Evolutionary conservation across 2,329 filamentous ascomycete species (phyloP), one percentile per base, ranked within the genome.

Genomic region (Colletotrichum cuscutae): DNA sequence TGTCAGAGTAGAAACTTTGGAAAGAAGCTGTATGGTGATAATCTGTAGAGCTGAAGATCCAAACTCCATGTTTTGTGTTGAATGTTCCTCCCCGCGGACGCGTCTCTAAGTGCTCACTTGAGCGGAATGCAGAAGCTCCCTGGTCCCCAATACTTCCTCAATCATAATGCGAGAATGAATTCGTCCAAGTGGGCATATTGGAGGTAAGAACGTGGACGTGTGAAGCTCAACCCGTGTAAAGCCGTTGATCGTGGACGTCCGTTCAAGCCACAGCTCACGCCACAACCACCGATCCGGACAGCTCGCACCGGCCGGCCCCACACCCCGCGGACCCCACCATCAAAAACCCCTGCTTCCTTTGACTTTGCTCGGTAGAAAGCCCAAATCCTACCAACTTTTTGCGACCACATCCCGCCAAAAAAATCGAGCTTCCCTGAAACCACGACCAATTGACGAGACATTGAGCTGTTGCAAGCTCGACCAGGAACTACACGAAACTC

Each of bases 321-420:
- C 70, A 72, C 70, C 70, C 70, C 70, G 70, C 70, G 66, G 70
- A 65, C 70, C 70, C 70, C 70, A 72, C 65, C 56, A 65, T 61
- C 32, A 42, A 56, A 72, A 72, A 70, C 68, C 70, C 70, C 70
- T 72, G 70, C 60, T 30, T 63, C 30, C 46, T 56, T 52, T 42
- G 53, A 52, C 53, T 54, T 64, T 56, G 65, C 66, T 65, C 35
- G 60, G 60, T 32, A 57, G 65, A 65, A 72, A 49, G 59, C 35
- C 56, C 22, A 28, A 63, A 52, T 65, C 60, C n/a, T 57, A 54
- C 53, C 70, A 70, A 61, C 70, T 70, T 72, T 72, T 69, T 70
- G 70, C 65, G 66, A 70, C 59, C n/a, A 54, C 58, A 22, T 46
- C 30, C 30, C 35, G 66, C 42, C 54, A 24, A 12, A 64, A 64